A percentile compares a stretch with the other conserved stretches of the same genome.
phyloP scores from a whole-genome alignment of 2,329 filamentous ascomycete species.

The Neopestalotiopsis sp. region DNA sequence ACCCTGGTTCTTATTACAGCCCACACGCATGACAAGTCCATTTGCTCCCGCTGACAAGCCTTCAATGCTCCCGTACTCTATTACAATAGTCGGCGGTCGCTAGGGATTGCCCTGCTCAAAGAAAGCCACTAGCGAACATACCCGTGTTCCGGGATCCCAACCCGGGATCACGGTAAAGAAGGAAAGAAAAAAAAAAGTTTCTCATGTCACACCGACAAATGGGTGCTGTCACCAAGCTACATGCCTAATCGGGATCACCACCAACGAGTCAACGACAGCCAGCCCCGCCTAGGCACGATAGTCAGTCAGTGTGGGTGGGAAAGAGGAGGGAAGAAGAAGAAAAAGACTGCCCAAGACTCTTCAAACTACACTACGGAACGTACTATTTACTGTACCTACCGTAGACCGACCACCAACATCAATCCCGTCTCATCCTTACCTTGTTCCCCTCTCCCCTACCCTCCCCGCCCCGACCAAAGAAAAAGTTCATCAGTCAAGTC shows the following conservation, averaged over 20 bases:
- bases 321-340: too few relatives aligned
- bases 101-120: neutral
- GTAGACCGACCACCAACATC: neutral
- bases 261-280: neutral
- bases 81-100: neutral
- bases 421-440: neutral
- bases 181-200: neutral
- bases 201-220: neutral
- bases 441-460: neutral
- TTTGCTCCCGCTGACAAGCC: neutral
- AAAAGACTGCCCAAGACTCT: neutral
- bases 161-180: neutral
- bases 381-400: constrained; percentile 7
- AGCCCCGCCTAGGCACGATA: too few relatives aligned
- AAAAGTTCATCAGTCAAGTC: neutral
- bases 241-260: neutral
- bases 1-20: neutral
- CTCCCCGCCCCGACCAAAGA: neutral
- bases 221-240: neutral
- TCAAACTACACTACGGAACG: neutral
- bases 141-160: constrained; percentile 1
- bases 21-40: neutral
- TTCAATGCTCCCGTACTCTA: neutral
- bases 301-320: neutral
- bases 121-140: neutral